A percentile compares a stretch with the other conserved stretches of the same genome.
Evolutionary conservation across 2,329 filamentous ascomycete genomes (phyloP).

Genomic region (Diaporthe vexans): DNA sequence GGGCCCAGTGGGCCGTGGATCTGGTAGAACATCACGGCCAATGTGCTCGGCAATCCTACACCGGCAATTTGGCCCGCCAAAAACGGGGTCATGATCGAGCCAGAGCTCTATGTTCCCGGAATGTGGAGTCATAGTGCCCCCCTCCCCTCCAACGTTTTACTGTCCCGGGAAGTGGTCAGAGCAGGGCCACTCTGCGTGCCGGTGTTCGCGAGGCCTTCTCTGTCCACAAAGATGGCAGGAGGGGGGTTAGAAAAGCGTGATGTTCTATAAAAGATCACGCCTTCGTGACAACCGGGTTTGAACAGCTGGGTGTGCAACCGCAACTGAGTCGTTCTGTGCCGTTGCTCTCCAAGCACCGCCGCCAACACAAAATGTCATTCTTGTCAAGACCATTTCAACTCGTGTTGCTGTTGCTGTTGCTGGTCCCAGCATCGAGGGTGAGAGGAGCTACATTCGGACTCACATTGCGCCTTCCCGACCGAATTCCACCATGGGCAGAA

Average conservation of each 20-base stretch:
- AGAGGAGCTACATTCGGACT: background rate
- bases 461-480: slow-evolving; percentile 2
- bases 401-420: background rate
- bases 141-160: background rate
- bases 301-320: background rate
- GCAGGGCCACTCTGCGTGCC: too few relatives aligned
- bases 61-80: background rate
- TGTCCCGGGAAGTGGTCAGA: slow-evolving; percentile 8
- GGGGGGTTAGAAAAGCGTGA: background rate
- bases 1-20: background rate
- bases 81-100: background rate
- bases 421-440: background rate
- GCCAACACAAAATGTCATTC: background rate
- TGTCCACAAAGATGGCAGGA: background rate
- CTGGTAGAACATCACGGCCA: background rate
- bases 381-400: background rate
- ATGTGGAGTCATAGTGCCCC: slow-evolving; percentile 1
- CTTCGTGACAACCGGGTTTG: background rate
- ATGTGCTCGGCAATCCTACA: slow-evolving; percentile 15
- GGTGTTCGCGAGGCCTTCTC: background rate
- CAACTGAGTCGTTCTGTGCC: background rate
- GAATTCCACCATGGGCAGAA: slow-evolving; percentile 3
- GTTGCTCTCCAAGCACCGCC: background rate
- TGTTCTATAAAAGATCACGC: background rate
- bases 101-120: background rate